Conservation (phyloP, 345 rosid species). For the Draba incana region DNA sequence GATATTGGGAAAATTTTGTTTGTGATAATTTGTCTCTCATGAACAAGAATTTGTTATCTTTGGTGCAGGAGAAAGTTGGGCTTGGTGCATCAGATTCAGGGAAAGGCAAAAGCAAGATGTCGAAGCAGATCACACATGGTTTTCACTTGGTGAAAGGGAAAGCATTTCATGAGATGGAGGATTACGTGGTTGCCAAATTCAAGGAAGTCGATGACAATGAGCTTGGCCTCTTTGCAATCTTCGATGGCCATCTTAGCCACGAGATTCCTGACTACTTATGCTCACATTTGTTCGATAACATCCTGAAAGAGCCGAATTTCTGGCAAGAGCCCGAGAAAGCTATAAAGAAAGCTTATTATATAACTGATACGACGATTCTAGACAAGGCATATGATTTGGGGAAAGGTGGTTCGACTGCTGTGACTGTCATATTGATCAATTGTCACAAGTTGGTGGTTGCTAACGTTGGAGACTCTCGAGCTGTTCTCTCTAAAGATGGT, state of each 20-base stretch:
- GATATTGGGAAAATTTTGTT: no score
- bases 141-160: slow-evolving; percentile 84
- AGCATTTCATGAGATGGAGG: slow-evolving; percentile 81
- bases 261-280: slow-evolving; percentile 74
- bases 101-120: slow-evolving; percentile 88
- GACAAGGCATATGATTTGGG: slow-evolving; percentile 76
- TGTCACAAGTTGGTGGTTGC: slow-evolving; percentile 80
- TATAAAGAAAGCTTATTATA: slow-evolving; percentile 65
- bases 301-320: slow-evolving; percentile 81
- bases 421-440: slow-evolving; percentile 81
- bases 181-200: slow-evolving; percentile 73
- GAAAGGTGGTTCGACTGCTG: slow-evolving; percentile 94
- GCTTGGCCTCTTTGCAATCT: slow-evolving; percentile 92
- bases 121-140: slow-evolving; percentile 77
- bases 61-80: slow-evolving; percentile 71
- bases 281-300: slow-evolving; percentile 75
- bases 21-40: neutral
- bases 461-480: slow-evolving; percentile 94
- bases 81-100: slow-evolving; percentile 75
- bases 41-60: neutral
- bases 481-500: slow-evolving; percentile 71
- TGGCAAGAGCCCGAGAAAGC: slow-evolving; percentile 79
- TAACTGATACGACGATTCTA: slow-evolving; percentile 65
- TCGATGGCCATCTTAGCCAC: slow-evolving; percentile 87
- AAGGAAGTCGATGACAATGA: slow-evolving; percentile 73